Evolutionary conservation across 768 basidiomycete species (phyloP).

Genomic region (Xanthoconium stramineum): DNA sequence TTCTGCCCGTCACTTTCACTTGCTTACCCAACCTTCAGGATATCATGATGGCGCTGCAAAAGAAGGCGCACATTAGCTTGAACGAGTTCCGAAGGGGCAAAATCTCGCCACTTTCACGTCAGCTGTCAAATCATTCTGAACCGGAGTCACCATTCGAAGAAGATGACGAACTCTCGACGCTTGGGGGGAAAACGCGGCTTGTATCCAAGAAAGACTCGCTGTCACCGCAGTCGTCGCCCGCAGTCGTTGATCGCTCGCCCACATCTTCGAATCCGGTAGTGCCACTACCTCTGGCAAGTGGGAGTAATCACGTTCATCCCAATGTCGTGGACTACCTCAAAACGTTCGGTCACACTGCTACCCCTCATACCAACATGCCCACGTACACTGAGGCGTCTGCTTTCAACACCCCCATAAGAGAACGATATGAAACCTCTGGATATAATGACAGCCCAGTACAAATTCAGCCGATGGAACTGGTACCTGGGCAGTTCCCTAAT

Average conservation of each 20-base stretch:
- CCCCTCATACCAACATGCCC: constrained; percentile 20
- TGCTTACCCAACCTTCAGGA: constrained; percentile 36
- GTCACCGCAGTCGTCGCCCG: constrained; percentile 44
- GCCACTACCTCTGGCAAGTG: constrained; percentile 59
- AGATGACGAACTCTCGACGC: constrained; percentile 58
- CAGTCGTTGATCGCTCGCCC: constrained; percentile 58
- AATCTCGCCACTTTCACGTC: constrained; percentile 39
- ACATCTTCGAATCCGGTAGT: constrained; percentile 70
- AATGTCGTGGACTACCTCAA: constrained; percentile 67
- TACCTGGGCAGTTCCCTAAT: constrained; percentile 48
- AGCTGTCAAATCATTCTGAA: constrained; percentile 36
- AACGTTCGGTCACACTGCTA: constrained; percentile 45
- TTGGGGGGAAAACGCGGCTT: constrained; percentile 65
- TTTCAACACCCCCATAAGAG: constrained; percentile 26
- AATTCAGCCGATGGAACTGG: constrained; percentile 32
- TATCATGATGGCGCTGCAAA: constrained; percentile 62
- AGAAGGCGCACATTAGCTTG: constrained; percentile 63
- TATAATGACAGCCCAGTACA: constrained; percentile 20
- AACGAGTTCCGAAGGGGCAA: constrained; percentile 63
- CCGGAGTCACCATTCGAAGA: constrained; percentile 46
- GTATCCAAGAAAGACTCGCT: constrained; percentile 59
- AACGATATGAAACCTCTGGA: constrained; percentile 22
- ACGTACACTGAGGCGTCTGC: constrained; percentile 23
- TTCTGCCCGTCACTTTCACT: background rate
- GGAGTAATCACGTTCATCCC: constrained; percentile 52